A percentile compares a stretch with the other conserved stretches of the same genome.
Conservation (phyloP, 805 yeast genomes). For the Grigorovia yakushimaensis region DNA sequence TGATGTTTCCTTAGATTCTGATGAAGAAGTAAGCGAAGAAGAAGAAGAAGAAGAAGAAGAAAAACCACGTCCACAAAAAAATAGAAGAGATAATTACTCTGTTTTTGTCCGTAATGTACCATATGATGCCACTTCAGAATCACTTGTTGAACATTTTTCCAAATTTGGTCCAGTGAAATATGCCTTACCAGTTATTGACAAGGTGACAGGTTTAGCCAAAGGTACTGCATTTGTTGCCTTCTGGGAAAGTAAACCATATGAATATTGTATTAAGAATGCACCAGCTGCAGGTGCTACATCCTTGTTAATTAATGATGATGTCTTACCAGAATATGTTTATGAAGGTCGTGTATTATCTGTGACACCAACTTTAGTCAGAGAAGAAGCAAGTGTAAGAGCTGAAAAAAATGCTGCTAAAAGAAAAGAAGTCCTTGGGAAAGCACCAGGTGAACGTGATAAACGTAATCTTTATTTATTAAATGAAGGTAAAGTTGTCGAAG, state of each 20-base stretch:
- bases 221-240: conserved; percentile 97
- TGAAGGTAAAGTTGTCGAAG: conserved; percentile 84
- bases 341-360: conserved; percentile 87
- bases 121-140: conserved; percentile 81
- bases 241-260: conserved; percentile 46
- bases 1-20: conserved; percentile 29
- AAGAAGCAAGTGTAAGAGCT: conserved; percentile 63
- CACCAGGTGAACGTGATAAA: conserved; percentile 69
- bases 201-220: conserved; percentile 71
- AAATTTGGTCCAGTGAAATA: conserved; percentile 83
- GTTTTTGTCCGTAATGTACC: conserved; percentile 89
- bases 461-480: conserved; percentile 79
- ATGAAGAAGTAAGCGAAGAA: conserved; percentile 25
- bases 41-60: conserved; percentile 19
- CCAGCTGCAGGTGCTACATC: conserved; percentile 60
- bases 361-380: conserved; percentile 78
- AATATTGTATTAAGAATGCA: conserved; percentile 63
- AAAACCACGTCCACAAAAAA: conserved; percentile 29
- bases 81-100: conserved; percentile 61
- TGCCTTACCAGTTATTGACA: conserved; percentile 89
- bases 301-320: conserved; percentile 83
- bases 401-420: conserved; percentile 67
- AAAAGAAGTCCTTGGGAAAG: conserved; percentile 68
- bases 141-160: conserved; percentile 63
- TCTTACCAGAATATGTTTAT: conserved; percentile 76